Conservation (phyloP, 1,139 yeast species). For the Blastobotrys malaysiensis region DNA sequence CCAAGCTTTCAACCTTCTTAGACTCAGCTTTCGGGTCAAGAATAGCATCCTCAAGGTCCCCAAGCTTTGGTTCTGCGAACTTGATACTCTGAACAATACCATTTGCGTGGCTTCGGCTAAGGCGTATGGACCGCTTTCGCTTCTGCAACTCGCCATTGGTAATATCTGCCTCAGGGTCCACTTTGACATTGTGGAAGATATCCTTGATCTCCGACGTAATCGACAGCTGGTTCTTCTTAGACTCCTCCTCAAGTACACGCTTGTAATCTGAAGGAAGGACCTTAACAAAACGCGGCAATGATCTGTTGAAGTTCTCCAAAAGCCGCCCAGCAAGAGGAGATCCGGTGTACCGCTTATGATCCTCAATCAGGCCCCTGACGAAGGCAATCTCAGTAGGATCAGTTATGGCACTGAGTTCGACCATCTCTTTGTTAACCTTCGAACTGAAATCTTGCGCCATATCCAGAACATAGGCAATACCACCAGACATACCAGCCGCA, state of each 20-base stretch:
- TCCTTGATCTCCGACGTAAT: slow-evolving; percentile 44
- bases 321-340: slow-evolving; percentile 85
- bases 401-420: slow-evolving; percentile 67
- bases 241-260: slow-evolving; percentile 78
- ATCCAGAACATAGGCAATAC: slow-evolving; percentile 94
- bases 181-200: slow-evolving; percentile 61
- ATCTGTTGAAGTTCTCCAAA: slow-evolving; percentile 79
- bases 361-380: slow-evolving; percentile 88
- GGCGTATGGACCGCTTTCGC: slow-evolving; percentile 16
- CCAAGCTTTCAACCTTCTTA: slow-evolving; percentile 57
- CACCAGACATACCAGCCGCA: slow-evolving; percentile 99
- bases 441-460: slow-evolving; percentile 88
- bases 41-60: slow-evolving; percentile 86
- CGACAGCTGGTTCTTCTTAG: slow-evolving; percentile 59
- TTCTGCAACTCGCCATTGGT: slow-evolving; percentile 71
- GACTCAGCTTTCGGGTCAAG: slow-evolving; percentile 61
- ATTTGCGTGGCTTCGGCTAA: slow-evolving; percentile 11
- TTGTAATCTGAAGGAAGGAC: slow-evolving; percentile 91
- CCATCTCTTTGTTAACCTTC: slow-evolving; percentile 76
- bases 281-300: slow-evolving; percentile 85
- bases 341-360: slow-evolving; percentile 90
- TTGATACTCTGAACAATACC: slow-evolving; percentile 30
- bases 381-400: slow-evolving; percentile 94
- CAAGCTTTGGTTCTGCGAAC: slow-evolving; percentile 73
- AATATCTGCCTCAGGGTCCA: slow-evolving; percentile 79